Evolutionary conservation across 2,329 filamentous ascomycete species (phyloP), one percentile per base, ranked within the genome.

Genomic region (Ophiosphaerella herpotricha): DNA sequence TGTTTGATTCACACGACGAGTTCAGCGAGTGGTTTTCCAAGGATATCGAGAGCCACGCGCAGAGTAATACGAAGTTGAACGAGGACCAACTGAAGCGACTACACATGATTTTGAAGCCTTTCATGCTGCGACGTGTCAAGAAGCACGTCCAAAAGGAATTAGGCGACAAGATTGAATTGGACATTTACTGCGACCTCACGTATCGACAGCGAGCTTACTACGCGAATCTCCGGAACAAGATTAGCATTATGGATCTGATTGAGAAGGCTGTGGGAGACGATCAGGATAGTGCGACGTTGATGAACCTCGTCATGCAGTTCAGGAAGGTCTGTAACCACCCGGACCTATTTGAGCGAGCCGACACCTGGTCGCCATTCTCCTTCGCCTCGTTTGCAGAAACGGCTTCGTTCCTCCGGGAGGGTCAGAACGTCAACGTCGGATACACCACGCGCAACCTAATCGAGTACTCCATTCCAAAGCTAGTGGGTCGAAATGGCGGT

Each of bases 301-400:
- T 99, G 94, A 99, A 99, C 74, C 80, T 99, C 58, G 94, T 99
- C 57, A 99, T 99, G 94, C 94, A 99, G 76, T 99, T 99, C 83
- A 86, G 94, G 64, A 99, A 99, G 77, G 94, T 99, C 49, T 99
- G 94, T 78, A 99, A 99, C 69, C 94, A 99, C 71, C 94, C 94
- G 0, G 94, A 99, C 75, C 77, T 99, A 31, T 99, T 99, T 63
- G 92, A 99, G 74, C 88, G 94, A 39, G 92, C 93, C 8, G 93
- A 97, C 54, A 96, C 91, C 7, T 87, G 84, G 21, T 96, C 92
- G 7, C 91, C 94, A 0, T 87, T 93, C 64, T 88, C 90, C 1
- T 86, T 88, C 63, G 85, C 86, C n/a, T 85, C 88, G 70, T 99
- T 93, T 74, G 94, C 92, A 12, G 94, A 99, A 77, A 97, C 93